These are phyloP conservation scores for Carallia brachiata DNA, from an alignment of 345 rosid genomes.

Conservation along the genomic window DNA sequence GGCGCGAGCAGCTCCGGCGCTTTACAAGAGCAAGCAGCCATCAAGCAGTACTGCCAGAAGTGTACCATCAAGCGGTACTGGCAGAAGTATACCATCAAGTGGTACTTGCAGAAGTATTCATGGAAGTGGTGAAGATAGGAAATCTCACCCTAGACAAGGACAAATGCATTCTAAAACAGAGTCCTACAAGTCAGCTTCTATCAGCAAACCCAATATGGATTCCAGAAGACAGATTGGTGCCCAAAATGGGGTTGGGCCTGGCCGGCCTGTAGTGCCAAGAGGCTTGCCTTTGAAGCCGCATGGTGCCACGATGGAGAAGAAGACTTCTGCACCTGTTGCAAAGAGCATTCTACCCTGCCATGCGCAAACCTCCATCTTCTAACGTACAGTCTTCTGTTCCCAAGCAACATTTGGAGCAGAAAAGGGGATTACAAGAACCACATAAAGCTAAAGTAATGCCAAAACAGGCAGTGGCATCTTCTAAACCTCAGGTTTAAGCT, in stretches of 20 bases:
- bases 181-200: conserved; percentile 39
- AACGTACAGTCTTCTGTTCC: conserved; percentile 33
- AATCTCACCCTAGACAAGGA: conserved; percentile 31
- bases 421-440: conserved; percentile 38
- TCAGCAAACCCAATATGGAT: conserved; percentile 35
- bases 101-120: conserved; percentile 43
- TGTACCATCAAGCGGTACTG: conserved; percentile 33
- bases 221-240: conserved; percentile 48
- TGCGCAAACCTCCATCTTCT: conserved; percentile 27
- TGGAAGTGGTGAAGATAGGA: conserved; percentile 48
- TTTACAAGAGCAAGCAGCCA: conserved; percentile 44
- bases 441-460: conserved; percentile 33
- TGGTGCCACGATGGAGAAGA: conserved; percentile 38
- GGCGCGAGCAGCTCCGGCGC: conserved; percentile 52
- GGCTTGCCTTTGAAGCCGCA: conserved; percentile 38
- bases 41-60: conserved; percentile 43
- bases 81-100: conserved; percentile 16
- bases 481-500: conserved; percentile 49
- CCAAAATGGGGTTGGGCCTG: conserved; percentile 16
- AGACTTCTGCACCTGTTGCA: conserved; percentile 24
- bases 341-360: conserved; percentile 31
- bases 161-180: conserved; percentile 39
- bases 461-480: conserved; percentile 40
- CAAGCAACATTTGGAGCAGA: conserved; percentile 50
- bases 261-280: conserved; percentile 50